Evolutionary conservation across 164 flowering plant genomes (phyloP).

Genomic region (Sedum album): DNA sequence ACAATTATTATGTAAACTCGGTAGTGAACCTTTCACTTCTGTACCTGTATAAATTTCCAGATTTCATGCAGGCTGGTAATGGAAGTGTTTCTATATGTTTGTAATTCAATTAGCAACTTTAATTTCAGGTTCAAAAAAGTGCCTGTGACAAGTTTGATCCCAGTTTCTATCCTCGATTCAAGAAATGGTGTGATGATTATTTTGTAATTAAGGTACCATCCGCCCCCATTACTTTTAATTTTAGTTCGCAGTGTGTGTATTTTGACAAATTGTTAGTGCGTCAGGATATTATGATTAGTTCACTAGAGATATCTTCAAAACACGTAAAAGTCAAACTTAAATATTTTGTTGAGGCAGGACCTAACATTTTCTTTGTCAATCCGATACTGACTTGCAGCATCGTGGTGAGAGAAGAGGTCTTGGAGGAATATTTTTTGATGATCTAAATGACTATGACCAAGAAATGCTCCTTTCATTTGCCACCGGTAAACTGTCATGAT

Average conservation of each 20-base stretch:
- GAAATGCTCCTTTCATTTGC: conserved; percentile 95
- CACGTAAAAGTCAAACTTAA: neutral
- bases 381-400: conserved; percentile 44
- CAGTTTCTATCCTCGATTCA: conserved; percentile 89
- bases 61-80: neutral
- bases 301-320: no score
- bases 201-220: conserved; percentile 70
- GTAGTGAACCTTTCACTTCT: neutral
- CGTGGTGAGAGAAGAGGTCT: conserved; percentile 91
- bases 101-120: neutral
- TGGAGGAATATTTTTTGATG: conserved; percentile 98
- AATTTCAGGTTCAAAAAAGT: conserved; percentile 62
- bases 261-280: neutral
- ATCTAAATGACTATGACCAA: conserved; percentile 87
- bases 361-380: neutral
- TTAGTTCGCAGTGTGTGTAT: neutral
- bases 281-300: neutral
- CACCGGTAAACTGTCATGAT: conserved; percentile 47
- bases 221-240: neutral
- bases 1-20: neutral
- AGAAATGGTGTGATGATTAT: conserved; percentile 99
- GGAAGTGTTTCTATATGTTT: neutral
- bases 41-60: neutral
- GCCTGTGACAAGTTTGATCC: conserved; percentile 97
- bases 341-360: neutral